phyloP scores from a whole-genome alignment of 2,329 filamentous ascomycete genomes.

The Podosphaera fusca region DNA sequence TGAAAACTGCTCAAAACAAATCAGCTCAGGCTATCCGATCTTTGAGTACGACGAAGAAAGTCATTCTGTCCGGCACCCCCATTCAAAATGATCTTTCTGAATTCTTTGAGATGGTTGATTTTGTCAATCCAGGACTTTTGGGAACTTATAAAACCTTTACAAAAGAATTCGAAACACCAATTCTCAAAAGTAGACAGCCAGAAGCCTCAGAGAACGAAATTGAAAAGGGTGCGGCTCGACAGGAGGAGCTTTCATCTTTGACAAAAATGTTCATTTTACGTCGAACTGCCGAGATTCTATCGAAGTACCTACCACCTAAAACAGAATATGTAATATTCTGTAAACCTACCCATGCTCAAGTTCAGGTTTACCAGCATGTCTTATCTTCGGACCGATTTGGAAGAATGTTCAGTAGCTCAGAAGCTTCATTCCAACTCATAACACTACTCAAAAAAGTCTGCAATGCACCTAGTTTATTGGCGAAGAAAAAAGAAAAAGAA shows the following conservation, averaged over 20 bases:
- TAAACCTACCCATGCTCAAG: conserved; percentile 71
- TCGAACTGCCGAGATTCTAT: conserved; percentile 76
- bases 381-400: conserved; percentile 41
- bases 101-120: conserved; percentile 82
- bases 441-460: conserved; percentile 53
- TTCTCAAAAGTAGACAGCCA: conserved; percentile 36
- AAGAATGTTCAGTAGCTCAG: conserved; percentile 34
- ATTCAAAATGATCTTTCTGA: conserved; percentile 91
- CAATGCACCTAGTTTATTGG: conserved; percentile 43
- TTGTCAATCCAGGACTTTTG: conserved; percentile 78
- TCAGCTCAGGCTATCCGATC: conserved; percentile 77
- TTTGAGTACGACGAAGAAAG: conserved; percentile 40
- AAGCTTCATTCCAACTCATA: conserved; percentile 43
- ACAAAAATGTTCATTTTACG: conserved; percentile 78
- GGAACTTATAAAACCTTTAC: conserved; percentile 85
- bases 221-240: conserved; percentile 46
- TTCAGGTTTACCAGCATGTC: conserved; percentile 57
- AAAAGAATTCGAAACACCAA: conserved; percentile 84
- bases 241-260: conserved; percentile 71
- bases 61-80: conserved; percentile 46
- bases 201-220: conserved; percentile 40
- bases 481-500: conserved; percentile 21
- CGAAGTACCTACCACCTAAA: conserved; percentile 73
- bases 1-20: conserved; percentile 91
- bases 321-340: conserved; percentile 90